These are phyloP conservation scores for Thermomyces lanuginosus DNA, from an alignment of 2,329 filamentous ascomycete genomes.

Conservation along the genomic window DNA sequence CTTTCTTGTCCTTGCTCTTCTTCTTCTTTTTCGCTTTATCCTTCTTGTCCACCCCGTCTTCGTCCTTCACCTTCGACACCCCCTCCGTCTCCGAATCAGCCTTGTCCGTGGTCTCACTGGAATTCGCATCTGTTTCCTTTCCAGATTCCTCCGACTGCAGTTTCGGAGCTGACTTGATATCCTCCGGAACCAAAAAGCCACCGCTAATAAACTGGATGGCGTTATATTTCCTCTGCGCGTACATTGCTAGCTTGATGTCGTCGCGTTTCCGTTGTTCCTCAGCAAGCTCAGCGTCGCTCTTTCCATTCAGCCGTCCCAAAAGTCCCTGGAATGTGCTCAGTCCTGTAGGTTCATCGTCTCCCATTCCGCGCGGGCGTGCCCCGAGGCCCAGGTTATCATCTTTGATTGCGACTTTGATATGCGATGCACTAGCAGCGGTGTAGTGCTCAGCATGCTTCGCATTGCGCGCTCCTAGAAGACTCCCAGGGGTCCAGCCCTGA, in stretches of 20 bases:
- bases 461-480: conserved; percentile 62
- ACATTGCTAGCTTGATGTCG: conserved; percentile 55
- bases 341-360: conserved; percentile 56
- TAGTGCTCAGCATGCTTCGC: conserved; percentile 60
- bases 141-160: conserved; percentile 37
- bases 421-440: conserved; percentile 64
- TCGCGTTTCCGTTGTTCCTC: conserved; percentile 52
- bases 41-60: conserved; percentile 1
- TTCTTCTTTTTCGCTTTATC: conserved; percentile 3
- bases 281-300: conserved; percentile 54
- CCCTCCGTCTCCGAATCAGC: conserved; percentile 11
- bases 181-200: conserved; percentile 52
- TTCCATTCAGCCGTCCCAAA: conserved; percentile 77
- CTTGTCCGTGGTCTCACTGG: conserved; percentile 11
- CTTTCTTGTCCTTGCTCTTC: conserved; percentile 2
- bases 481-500: conserved; percentile 81
- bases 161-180: conserved; percentile 25
- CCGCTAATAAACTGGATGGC: conserved; percentile 73
- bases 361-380: conserved; percentile 55
- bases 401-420: conserved; percentile 72
- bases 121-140: conserved; percentile 24
- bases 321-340: conserved; percentile 75
- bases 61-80: conserved; percentile 19
- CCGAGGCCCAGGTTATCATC: conserved; percentile 86
- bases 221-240: conserved; percentile 60